Conservation (phyloP, 2,329 filamentous ascomycete species). For the Daldinia eschscholtzii region DNA sequence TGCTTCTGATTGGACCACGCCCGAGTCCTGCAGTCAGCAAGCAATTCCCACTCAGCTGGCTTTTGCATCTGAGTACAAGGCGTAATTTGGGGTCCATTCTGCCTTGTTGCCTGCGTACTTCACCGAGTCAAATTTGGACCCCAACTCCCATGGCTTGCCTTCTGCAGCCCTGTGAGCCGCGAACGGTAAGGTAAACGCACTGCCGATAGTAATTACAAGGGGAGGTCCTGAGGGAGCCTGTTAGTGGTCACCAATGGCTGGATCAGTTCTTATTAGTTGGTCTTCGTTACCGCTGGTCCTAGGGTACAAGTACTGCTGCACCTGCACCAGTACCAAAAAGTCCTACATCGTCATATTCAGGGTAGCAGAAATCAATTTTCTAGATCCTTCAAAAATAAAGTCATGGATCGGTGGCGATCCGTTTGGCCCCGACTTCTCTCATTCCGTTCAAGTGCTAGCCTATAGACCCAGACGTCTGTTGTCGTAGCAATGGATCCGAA, state of each 20-base stretch:
- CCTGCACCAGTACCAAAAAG: constrained; percentile 47
- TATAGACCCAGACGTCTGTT: constrained; percentile 36
- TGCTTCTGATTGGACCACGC: constrained; percentile 50
- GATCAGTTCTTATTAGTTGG: constrained; percentile 44
- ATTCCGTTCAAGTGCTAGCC: constrained; percentile 44
- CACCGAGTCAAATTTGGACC: constrained; percentile 53
- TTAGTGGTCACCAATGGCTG: constrained; percentile 49
- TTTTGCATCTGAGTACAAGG: constrained; percentile 48
- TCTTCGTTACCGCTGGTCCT: constrained; percentile 51
- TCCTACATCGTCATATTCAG: constrained; percentile 52
- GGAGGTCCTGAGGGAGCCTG: constrained; percentile 49
- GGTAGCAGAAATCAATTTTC: constrained; percentile 39
- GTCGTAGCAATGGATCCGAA: constrained; percentile 47
- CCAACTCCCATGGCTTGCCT: constrained; percentile 51
- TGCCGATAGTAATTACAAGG: constrained; percentile 49
- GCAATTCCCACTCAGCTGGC: constrained; percentile 51
- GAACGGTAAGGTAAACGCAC: constrained; percentile 50
- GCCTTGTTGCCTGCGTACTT: constrained; percentile 56
- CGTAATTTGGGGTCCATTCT: constrained; percentile 52
- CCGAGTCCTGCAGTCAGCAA: constrained; percentile 55
- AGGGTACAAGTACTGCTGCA: constrained; percentile 50
- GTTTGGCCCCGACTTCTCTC: constrained; percentile 46
- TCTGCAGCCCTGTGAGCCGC: constrained; percentile 51
- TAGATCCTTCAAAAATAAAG: constrained; percentile 51
- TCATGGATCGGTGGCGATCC: constrained; percentile 51